Percentiles rank a stretch among this genome's conserved stretches.
These are phyloP conservation scores for Fomitopsis schrenkii DNA, from an alignment of 1,284 basidiomycete species.

Conservation along the genomic window DNA sequence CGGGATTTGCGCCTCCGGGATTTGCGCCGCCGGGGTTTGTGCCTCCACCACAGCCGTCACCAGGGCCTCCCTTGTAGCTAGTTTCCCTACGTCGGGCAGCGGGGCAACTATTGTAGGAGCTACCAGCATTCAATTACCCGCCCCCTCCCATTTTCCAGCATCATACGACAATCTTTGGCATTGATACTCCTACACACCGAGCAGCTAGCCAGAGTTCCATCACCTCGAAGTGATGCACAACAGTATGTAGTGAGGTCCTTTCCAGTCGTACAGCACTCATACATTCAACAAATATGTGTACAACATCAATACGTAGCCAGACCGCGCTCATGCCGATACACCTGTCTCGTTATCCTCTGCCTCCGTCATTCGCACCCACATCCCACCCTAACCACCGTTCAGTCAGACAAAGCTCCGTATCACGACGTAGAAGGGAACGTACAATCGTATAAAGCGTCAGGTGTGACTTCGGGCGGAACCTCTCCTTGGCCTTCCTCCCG, in stretches of 20 bases:
- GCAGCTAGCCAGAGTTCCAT: background rate
- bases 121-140: too few relatives aligned
- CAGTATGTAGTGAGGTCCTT: background rate
- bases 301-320: background rate
- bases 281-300: background rate
- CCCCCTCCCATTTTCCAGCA: too few relatives aligned
- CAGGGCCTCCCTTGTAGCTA: background rate
- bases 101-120: too few relatives aligned
- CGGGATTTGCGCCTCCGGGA: background rate
- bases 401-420: background rate
- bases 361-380: slow-evolving; percentile 10
- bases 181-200: background rate
- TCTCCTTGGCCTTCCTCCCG: slow-evolving; percentile 8
- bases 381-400: slow-evolving; percentile 3
- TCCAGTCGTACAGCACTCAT: background rate
- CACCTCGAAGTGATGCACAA: background rate
- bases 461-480: slow-evolving; percentile 11
- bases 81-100: too few relatives aligned
- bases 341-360: background rate
- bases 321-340: background rate
- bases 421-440: background rate
- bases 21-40: background rate
- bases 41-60: background rate
- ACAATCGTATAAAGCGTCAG: slow-evolving; percentile 11
- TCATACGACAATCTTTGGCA: too few relatives aligned